Conservation (phyloP, 768 basidiomycete species). For the Chiua virens region DNA sequence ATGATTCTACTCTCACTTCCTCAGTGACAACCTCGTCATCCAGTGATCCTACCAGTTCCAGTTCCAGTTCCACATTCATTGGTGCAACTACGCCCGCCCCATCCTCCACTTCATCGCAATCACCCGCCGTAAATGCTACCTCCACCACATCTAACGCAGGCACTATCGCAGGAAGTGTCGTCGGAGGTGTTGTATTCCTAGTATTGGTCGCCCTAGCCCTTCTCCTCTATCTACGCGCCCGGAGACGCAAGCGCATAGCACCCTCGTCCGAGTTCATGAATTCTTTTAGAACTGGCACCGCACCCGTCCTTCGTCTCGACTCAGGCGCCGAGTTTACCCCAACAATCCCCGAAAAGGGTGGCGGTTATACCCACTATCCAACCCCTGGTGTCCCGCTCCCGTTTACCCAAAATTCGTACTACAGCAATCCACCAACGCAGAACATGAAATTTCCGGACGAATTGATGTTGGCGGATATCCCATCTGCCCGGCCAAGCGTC, state of each 20-base stretch:
- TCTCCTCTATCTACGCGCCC: slow-evolving; percentile 44
- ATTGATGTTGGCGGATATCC: slow-evolving; percentile 6
- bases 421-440: slow-evolving; percentile 2
- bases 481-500: slow-evolving; percentile 14
- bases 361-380: neutral
- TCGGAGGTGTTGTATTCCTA: slow-evolving; percentile 48
- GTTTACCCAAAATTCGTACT: slow-evolving; percentile 15
- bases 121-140: slow-evolving; percentile 8
- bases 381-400: slow-evolving; percentile 8
- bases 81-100: neutral
- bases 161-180: slow-evolving; percentile 52
- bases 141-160: slow-evolving; percentile 33
- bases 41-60: neutral
- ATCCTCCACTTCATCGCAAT: neutral
- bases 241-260: slow-evolving; percentile 41
- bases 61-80: no score
- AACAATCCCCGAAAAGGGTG: slow-evolving; percentile 17
- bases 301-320: slow-evolving; percentile 30
- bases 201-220: slow-evolving; percentile 33
- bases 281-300: slow-evolving; percentile 20
- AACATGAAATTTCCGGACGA: slow-evolving; percentile 16
- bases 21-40: neutral
- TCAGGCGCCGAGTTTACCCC: slow-evolving; percentile 16
- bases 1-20: no score
- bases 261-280: slow-evolving; percentile 62